Evolutionary conservation across 129 eudicot genomes (phyloP).

Genomic region (Calendula officinalis): DNA sequence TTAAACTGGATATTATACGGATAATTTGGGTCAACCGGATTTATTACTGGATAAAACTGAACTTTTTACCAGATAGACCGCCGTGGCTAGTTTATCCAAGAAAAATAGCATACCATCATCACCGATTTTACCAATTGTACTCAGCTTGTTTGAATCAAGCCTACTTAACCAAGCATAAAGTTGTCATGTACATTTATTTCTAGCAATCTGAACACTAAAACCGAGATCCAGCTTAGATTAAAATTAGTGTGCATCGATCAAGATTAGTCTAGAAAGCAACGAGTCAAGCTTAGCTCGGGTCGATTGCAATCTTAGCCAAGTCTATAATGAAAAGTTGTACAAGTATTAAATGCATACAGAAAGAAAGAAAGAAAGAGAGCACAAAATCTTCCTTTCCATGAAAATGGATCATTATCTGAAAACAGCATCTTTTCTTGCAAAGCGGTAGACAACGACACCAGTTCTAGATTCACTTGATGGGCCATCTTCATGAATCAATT

Average conservation of each 20-base stretch:
- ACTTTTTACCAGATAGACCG: too few species aligned
- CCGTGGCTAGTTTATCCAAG: too few species aligned
- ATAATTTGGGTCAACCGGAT: too few species aligned
- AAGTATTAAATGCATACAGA: background rate
- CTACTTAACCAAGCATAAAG: background rate
- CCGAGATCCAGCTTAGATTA: background rate
- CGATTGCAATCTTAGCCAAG: background rate
- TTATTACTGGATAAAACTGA: too few species aligned
- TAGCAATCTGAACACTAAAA: background rate
- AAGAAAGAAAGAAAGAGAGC: background rate
- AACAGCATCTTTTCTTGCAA: slow-evolving; percentile 42
- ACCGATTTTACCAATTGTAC: too few species aligned
- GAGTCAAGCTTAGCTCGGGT: background rate
- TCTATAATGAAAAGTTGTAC: background rate
- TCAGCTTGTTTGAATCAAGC: background rate
- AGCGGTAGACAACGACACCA: slow-evolving; percentile 72
- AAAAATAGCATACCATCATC: too few species aligned
- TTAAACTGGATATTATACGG: too few species aligned
- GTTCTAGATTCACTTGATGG: slow-evolving; percentile 54
- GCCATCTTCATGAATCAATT: slow-evolving; percentile 55
- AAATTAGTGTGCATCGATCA: background rate
- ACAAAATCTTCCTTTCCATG: background rate
- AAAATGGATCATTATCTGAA: slow-evolving; percentile 15
- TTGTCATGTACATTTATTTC: too few species aligned
- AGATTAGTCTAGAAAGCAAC: background rate